A percentile compares a stretch with the other conserved stretches of the same genome.
These are phyloP conservation scores for Carpinus viminea DNA, from an alignment of 306 rosid genomes.

Conservation along the genomic window DNA sequence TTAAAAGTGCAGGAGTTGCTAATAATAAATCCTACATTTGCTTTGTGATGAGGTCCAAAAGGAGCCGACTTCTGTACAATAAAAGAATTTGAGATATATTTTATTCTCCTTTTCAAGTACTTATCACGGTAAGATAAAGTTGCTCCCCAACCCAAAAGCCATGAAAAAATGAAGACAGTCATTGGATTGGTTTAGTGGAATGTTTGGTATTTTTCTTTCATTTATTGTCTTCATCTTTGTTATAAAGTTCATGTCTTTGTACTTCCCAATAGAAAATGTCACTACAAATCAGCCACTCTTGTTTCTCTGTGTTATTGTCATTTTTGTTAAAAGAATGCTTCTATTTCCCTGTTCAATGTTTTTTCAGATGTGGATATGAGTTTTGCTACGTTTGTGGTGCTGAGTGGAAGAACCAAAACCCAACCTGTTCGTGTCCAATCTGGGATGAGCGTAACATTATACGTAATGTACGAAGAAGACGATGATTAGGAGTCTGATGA, in stretches of 20 bases:
- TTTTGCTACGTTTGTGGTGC: conserved; percentile 64
- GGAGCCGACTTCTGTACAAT: not conserved
- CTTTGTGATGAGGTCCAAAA: not conserved
- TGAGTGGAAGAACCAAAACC: conserved; percentile 47
- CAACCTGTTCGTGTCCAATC: conserved; percentile 52
- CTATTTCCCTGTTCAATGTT: not conserved
- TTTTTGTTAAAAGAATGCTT: not conserved
- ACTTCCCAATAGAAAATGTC: not conserved
- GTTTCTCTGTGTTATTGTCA: not conserved
- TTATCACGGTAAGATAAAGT: too few relatives aligned
- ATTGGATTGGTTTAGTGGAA: not conserved
- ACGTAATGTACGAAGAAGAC: not conserved
- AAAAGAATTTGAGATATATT: not conserved
- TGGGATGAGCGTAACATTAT: conserved; percentile 45
- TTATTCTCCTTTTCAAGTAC: too few relatives aligned
- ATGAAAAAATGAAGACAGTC: not conserved
- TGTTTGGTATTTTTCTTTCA: not conserved
- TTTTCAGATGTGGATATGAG: conserved; percentile 52
- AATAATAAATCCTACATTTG: not conserved
- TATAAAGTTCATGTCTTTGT: not conserved
- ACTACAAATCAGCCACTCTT: not conserved
- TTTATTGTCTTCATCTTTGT: not conserved
- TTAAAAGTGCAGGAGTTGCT: not conserved
- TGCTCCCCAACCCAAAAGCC: not conserved
- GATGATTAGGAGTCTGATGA: not conserved